Evolutionary conservation across 2,329 filamentous ascomycete species (phyloP), one percentile per base, ranked within the genome.

Genomic region (Fusarium redolens): DNA sequence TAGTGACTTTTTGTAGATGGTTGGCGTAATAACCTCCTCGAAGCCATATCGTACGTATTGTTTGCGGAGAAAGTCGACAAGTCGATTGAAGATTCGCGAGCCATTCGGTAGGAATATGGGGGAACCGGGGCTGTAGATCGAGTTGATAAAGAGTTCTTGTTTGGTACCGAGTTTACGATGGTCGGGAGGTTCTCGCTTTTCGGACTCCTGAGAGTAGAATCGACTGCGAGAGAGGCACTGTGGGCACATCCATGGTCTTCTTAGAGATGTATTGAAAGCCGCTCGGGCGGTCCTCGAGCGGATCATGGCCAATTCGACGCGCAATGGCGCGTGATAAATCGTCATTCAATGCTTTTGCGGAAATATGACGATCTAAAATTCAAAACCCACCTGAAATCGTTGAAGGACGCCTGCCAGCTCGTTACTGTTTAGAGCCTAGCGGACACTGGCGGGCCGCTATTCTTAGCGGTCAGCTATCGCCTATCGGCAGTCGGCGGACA

Each of bases 21-120:
- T 96, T 4, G 95, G 94, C 12, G 94, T 96, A 75, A 97, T 91
- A 72, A 97, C 94, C 81, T 97, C 94, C 74, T 95, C 88, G 80
- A 96, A 97, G 67, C 94, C 94, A 82, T 96, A 96, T 72, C 91
- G 89, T 31, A 92, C 89, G 78, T 97, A 97, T 79, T 97, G 94
- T 66, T 91, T 91, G 71, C 94, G 92, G 62, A 97, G 86, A 79
- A 96, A 97, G 47, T 92, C 88, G 67, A 94, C 90, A 28, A 97
- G 89, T 61, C 93, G 92, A 79, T 96, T 95, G 85, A 97, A 95
- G 75, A 97, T 89, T 64, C 91, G 90, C 1, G 94, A 88, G 72
- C 95, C 95, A 79, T 94, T 92, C 28, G 94, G 94, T 10, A 95
- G 87, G 77, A 97, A 94, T 15, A 97, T 90, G 6, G 94, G 94